phyloP scores from a whole-genome alignment of 2,329 filamentous ascomycete species.

The Alternaria gaisen region DNA sequence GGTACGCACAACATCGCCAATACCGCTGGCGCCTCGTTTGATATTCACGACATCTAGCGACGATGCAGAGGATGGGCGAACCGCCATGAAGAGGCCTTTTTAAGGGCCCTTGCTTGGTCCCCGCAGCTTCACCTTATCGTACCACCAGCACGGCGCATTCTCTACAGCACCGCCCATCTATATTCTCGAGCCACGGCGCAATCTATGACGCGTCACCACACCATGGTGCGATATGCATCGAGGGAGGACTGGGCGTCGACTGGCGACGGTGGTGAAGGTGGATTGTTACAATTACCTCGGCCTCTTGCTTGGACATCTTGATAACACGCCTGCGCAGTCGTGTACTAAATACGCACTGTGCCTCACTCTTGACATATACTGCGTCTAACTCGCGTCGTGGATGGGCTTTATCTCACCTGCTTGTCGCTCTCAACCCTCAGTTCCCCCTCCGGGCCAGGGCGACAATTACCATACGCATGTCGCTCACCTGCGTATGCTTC shows the following conservation, averaged over 20 bases:
- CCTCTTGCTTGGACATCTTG: constrained; percentile 1
- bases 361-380: constrained; percentile 3
- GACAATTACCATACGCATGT: neutral
- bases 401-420: constrained; percentile 2
- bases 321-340: constrained; percentile 1
- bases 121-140: constrained; percentile 7
- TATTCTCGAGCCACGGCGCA: neutral
- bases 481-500: neutral
- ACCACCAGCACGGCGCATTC: neutral
- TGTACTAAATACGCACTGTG: constrained; percentile 7
- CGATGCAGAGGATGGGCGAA: constrained; percentile 11
- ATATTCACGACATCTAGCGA: constrained; percentile 1
- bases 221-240: neutral
- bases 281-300: neutral
- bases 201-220: neutral
- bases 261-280: neutral
- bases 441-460: constrained; percentile 2
- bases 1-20: neutral
- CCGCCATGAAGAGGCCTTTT: neutral
- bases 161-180: constrained; percentile 3
- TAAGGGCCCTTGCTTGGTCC: neutral
- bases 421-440: neutral
- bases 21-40: neutral
- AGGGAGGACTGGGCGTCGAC: neutral
- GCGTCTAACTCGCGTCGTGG: constrained; percentile 6